These are phyloP conservation scores for Bryum argenteum DNA, from an alignment of 225 moss, liverwort and hornwort genomes.

Conservation along the genomic window DNA sequence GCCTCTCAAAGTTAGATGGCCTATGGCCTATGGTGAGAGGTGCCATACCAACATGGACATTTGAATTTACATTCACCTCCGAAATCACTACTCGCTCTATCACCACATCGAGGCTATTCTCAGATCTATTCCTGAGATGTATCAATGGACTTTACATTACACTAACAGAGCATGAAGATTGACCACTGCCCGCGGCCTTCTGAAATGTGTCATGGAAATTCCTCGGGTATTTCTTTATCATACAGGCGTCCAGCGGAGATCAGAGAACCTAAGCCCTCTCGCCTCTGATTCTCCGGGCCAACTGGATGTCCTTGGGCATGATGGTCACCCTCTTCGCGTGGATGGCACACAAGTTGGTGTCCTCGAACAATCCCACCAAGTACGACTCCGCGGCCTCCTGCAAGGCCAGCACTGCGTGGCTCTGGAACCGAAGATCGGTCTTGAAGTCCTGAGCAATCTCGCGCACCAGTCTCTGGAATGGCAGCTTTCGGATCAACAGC, in stretches of 20 bases:
- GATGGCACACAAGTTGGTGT: constrained; percentile 57
- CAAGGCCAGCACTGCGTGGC: constrained; percentile 52
- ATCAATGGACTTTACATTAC: too few relatives aligned
- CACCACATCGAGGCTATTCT: too few relatives aligned
- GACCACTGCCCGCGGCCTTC: too few relatives aligned
- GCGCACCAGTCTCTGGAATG: constrained; percentile 56
- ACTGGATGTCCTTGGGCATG: constrained; percentile 57
- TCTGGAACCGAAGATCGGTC: constrained; percentile 55
- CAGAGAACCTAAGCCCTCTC: constrained; percentile 61
- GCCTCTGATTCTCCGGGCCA: constrained; percentile 52
- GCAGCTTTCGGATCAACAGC: constrained; percentile 55
- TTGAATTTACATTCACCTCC: too few relatives aligned
- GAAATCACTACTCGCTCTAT: too few relatives aligned
- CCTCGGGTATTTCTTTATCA: too few relatives aligned
- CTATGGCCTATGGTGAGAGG: too few relatives aligned
- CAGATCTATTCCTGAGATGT: too few relatives aligned
- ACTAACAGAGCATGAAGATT: too few relatives aligned
- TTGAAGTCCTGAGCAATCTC: constrained; percentile 56
- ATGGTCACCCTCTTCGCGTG: constrained; percentile 54
- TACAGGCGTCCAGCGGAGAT: not conserved
- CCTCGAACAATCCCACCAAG: constrained; percentile 48
- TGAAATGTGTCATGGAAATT: too few relatives aligned
- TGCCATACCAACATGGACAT: too few relatives aligned
- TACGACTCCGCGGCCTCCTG: constrained; percentile 56
- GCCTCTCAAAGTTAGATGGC: too few relatives aligned